These are phyloP conservation scores for Phytophthora multivora DNA, from an alignment of 352 stramenopile species.

Conservation along the genomic window DNA sequence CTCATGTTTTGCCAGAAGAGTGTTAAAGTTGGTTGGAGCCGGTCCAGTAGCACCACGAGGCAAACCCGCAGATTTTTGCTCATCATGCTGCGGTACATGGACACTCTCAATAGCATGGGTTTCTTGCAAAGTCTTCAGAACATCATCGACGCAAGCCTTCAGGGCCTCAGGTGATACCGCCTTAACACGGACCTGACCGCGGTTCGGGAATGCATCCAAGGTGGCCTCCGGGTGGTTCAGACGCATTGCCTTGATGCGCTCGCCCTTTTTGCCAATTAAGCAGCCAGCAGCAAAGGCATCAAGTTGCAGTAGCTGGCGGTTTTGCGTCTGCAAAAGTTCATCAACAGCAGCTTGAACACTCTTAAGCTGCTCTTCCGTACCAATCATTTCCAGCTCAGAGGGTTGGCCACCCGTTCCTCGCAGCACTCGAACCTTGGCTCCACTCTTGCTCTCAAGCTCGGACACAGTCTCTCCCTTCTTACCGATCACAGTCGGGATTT, in stretches of 20 bases:
- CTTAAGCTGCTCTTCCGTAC: slow-evolving; percentile 68
- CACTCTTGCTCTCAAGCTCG: slow-evolving; percentile 66
- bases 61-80: slow-evolving; percentile 13
- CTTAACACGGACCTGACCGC: slow-evolving; percentile 77
- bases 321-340: slow-evolving; percentile 72
- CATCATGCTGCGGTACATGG: slow-evolving; percentile 33
- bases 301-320: slow-evolving; percentile 76
- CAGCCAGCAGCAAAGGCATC: slow-evolving; percentile 74
- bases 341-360: slow-evolving; percentile 56
- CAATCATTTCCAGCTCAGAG: slow-evolving; percentile 77
- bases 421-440: slow-evolving; percentile 64
- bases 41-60: slow-evolving; percentile 19
- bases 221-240: slow-evolving; percentile 62
- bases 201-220: slow-evolving; percentile 73
- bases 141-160: slow-evolving; percentile 59
- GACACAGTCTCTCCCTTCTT: slow-evolving; percentile 83
- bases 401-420: slow-evolving; percentile 35
- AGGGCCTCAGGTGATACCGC: slow-evolving; percentile 57
- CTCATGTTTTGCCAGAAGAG: slow-evolving; percentile 59
- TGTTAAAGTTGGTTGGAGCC: slow-evolving; percentile 50
- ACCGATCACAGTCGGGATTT: slow-evolving; percentile 77
- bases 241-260: slow-evolving; percentile 77
- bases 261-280: slow-evolving; percentile 83
- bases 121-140: slow-evolving; percentile 67
- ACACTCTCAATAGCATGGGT: slow-evolving; percentile 72